These are phyloP conservation scores for Aurantiochytrium sp. DNA, from an alignment of 108 stramenopile genomes.

Conservation along the genomic window DNA sequence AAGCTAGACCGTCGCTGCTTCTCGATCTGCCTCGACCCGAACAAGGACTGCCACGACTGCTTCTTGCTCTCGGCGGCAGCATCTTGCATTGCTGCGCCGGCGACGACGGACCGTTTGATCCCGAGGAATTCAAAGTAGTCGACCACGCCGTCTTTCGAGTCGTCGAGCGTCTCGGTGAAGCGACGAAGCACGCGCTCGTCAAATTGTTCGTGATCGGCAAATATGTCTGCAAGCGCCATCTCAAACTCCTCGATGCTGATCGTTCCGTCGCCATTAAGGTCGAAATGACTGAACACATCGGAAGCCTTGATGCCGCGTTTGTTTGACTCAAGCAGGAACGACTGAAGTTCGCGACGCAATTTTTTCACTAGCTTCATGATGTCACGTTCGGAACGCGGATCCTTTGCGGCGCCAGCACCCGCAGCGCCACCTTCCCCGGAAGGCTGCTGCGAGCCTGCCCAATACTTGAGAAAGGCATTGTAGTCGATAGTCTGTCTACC, in stretches of 20 bases:
- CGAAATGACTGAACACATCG: background rate
- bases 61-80: background rate
- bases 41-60: background rate
- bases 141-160: background rate
- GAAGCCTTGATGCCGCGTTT: background rate
- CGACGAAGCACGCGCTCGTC: background rate
- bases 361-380: background rate
- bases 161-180: background rate
- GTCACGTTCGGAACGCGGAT: background rate
- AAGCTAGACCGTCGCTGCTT: background rate
- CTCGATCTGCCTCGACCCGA: background rate
- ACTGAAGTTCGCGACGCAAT: background rate
- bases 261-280: background rate
- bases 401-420: background rate
- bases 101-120: background rate
- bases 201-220: background rate
- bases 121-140: constrained; percentile 1
- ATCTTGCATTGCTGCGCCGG: background rate
- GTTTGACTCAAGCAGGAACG: background rate
- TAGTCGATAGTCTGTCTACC: background rate
- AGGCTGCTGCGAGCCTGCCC: background rate
- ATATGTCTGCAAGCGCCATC: background rate
- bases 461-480: background rate
- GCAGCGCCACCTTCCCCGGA: background rate
- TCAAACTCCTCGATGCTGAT: constrained; percentile 8